Evolutionary conservation across 768 basidiomycete genomes (phyloP), one percentile per base, ranked within the genome.

Genomic region (Panaeolus cyanescens): DNA sequence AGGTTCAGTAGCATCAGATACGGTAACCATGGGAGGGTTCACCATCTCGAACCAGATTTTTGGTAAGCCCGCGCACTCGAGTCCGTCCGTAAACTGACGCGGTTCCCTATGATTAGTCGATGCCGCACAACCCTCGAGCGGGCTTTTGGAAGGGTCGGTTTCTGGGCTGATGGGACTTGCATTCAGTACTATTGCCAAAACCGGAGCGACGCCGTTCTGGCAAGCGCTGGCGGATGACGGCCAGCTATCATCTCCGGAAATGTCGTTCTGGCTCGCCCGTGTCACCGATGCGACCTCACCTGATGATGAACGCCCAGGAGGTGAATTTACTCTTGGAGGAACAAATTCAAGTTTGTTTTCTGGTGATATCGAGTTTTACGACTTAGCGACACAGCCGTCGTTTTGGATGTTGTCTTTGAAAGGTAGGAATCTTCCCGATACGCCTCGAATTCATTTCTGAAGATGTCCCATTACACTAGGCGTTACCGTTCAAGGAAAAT

Each of bases 121-220:
- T n/a, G 93, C 87, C 17, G 71, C 81, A 31, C 42, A 68, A 2
- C 78, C 89, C 13, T 77, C 87, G 1, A 37, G 45, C 0, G 71
- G 71, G 3, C 72, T 92, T 1, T 73, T 91, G 22, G 70, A 73
- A 19, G 81, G 82, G 4, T 60, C 73, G 1, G 75, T 86, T 0
- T 86, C 89, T 0, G 92, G 92, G 20, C 86, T 94, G 67, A 78
- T 93, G 79, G 92, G 92, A 15, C 83, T 94, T 40, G 92, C 87
- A 0, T 94, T 90, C 66, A 36, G 75, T 19, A 62, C 79, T 13
- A 81, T 94, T 42, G 82, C 91, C 0, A 74, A 78, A 7, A 88
- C 90, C 12, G 63, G 70, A 1, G 71, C 85, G 0, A 74, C 71
- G 0, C 92, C 92, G 0, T 90, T 92, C 70, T 92, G 91, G 90